These are phyloP conservation scores for Talaromyces sp. DNA, from an alignment of 2,329 filamentous ascomycete genomes.

Conservation along the genomic window DNA sequence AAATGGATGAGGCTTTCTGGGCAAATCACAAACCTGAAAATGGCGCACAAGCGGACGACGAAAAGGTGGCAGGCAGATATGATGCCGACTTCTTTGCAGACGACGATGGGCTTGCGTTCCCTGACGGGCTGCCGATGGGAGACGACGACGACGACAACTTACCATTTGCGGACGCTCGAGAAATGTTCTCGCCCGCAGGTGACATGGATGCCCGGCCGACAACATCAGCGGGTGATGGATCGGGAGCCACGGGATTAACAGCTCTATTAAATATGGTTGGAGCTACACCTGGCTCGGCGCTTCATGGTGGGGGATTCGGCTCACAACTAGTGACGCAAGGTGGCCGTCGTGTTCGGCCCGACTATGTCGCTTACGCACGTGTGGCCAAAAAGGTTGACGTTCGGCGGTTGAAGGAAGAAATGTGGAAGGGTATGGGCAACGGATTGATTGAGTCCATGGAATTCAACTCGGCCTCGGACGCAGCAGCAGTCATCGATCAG, in stretches of 20 bases:
- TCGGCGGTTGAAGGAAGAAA: constrained; percentile 60
- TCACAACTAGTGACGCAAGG: constrained; percentile 61
- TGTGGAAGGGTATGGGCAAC: constrained; percentile 61
- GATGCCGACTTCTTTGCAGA: constrained; percentile 93
- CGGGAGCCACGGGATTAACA: constrained; percentile 35
- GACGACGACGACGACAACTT: constrained; percentile 48
- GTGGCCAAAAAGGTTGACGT: constrained; percentile 67
- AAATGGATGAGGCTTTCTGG: constrained; percentile 97
- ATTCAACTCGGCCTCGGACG: constrained; percentile 29
- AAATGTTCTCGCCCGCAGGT: constrained; percentile 44
- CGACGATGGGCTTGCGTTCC: constrained; percentile 56
- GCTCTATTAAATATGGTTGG: constrained; percentile 43
- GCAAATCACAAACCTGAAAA: constrained; percentile 61
- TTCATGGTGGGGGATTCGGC: constrained; percentile 56
- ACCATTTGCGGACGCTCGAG: constrained; percentile 49
- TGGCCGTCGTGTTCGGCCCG: constrained; percentile 55
- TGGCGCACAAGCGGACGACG: constrained; percentile 45
- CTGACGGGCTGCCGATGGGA: constrained; percentile 43
- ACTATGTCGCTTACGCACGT: constrained; percentile 64
- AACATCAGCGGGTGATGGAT: constrained; percentile 31
- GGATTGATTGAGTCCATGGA: constrained; percentile 36
- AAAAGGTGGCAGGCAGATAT: constrained; percentile 71
- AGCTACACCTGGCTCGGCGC: constrained; percentile 36
- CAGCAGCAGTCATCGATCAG: constrained; percentile 24
- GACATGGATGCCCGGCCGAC: constrained; percentile 32